Evolutionary conservation across 2,329 filamentous ascomycete genomes (phyloP).

Genomic region (Fusarium chlamydosporum): DNA sequence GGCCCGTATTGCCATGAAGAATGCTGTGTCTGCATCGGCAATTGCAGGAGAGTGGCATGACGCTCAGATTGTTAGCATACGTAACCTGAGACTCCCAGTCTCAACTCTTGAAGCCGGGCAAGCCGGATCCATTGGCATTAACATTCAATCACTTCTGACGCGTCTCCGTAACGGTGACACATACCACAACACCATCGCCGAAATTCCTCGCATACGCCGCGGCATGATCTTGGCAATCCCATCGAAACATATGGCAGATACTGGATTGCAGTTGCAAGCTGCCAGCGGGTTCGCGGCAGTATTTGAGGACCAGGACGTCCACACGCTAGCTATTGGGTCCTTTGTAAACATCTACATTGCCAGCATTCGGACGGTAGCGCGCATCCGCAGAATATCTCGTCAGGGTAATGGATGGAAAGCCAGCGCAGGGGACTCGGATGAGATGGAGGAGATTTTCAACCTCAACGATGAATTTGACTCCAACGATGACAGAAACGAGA

Average conservation of each 20-base stretch:
- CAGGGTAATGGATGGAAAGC: conserved; percentile 46
- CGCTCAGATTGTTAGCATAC: conserved; percentile 86
- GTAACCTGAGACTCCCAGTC: conserved; percentile 88
- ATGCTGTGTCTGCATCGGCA: conserved; percentile 65
- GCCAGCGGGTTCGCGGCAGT: conserved; percentile 78
- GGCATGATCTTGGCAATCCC: conserved; percentile 85
- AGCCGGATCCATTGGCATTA: conserved; percentile 88
- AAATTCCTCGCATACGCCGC: conserved; percentile 71
- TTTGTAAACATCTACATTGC: conserved; percentile 88
- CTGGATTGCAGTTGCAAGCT: conserved; percentile 71
- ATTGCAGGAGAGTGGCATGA: conserved; percentile 80
- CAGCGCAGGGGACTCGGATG: conserved; percentile 54
- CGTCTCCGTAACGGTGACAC: conserved; percentile 18
- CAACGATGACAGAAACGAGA: conserved; percentile 46
- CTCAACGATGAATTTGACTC: conserved; percentile 65
- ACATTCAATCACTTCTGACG: conserved; percentile 63
- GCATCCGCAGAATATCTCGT: conserved; percentile 71
- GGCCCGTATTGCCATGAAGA: conserved; percentile 66
- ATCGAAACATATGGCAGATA: conserved; percentile 69
- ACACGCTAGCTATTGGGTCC: conserved; percentile 74
- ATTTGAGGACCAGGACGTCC: conserved; percentile 75
- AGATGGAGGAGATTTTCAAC: conserved; percentile 70
- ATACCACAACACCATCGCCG: conserved; percentile 15
- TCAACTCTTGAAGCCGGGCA: conserved; percentile 82
- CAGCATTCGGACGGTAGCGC: conserved; percentile 85